These are phyloP conservation scores for Arthrobotrys pseudoclavata DNA, from an alignment of 2,329 filamentous ascomycete genomes.

Conservation along the genomic window DNA sequence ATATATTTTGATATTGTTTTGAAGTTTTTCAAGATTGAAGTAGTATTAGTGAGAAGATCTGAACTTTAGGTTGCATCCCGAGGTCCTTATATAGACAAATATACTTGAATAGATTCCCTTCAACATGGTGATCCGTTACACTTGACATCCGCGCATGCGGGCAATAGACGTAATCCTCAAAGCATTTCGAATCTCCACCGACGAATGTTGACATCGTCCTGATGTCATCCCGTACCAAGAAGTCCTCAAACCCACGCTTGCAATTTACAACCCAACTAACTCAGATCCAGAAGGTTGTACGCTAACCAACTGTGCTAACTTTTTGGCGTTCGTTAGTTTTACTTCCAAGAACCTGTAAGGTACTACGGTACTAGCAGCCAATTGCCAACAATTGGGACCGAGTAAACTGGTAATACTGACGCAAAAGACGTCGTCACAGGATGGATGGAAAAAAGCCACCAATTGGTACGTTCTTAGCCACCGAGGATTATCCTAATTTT, in stretches of 20 bases:
- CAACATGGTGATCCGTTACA: background rate
- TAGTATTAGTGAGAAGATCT: constrained; percentile 23
- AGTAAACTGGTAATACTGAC: constrained; percentile 53
- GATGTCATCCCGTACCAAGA: constrained; percentile 51
- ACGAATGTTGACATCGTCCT: constrained; percentile 41
- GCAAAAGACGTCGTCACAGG: constrained; percentile 40
- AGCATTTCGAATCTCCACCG: background rate
- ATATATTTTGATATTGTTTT: constrained; percentile 1
- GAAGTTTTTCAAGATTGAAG: background rate
- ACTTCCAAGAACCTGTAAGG: background rate
- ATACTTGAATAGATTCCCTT: background rate
- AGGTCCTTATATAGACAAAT: constrained; percentile 53
- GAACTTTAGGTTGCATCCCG: background rate
- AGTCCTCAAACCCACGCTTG: constrained; percentile 26
- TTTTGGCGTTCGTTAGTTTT: background rate
- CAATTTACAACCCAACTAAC: too few species aligned
- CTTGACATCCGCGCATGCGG: constrained; percentile 5
- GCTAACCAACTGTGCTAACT: too few species aligned
- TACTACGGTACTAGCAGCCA: background rate
- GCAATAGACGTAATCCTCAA: constrained; percentile 44
- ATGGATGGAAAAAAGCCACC: constrained; percentile 8
- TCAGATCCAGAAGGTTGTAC: background rate
- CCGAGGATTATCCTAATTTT: constrained; percentile 10
- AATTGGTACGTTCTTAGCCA: too few species aligned
- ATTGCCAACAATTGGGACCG: background rate